These are phyloP conservation scores for Talaromyces trachyspermus DNA, from an alignment of 495 filamentous ascomycete species.

Conservation along the genomic window DNA sequence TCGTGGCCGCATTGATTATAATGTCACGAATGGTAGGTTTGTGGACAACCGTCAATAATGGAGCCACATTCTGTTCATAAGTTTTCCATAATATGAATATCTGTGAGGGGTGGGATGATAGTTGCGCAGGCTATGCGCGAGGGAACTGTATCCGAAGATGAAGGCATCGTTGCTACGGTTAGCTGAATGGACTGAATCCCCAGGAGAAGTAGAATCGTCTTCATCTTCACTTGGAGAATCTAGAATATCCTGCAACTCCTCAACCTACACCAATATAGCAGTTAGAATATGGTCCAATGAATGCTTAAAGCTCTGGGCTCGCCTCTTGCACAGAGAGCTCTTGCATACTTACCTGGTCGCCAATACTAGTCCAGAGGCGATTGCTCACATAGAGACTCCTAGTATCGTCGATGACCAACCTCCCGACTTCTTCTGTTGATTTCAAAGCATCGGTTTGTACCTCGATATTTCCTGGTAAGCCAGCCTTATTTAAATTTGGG, in stretches of 20 bases:
- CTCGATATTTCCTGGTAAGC: constrained; percentile 10
- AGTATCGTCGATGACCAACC: constrained; percentile 76
- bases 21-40: constrained; percentile 49
- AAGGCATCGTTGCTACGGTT: constrained; percentile 55
- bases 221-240: constrained; percentile 59
- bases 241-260: constrained; percentile 64
- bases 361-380: constrained; percentile 82
- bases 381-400: constrained; percentile 81
- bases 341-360: constrained; percentile 72
- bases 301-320: no score
- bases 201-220: constrained; percentile 55
- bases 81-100: constrained; percentile 61
- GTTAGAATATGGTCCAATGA: no score
- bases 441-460: no score
- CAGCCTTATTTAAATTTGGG: no score
- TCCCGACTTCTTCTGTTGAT: constrained; percentile 72
- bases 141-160: constrained; percentile 61
- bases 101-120: constrained; percentile 51
- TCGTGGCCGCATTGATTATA: constrained; percentile 35
- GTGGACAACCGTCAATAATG: constrained; percentile 62
- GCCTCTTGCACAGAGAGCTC: no score
- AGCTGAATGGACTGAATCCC: constrained; percentile 33
- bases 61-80: constrained; percentile 65
- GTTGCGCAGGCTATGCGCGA: constrained; percentile 37
- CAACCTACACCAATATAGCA: constrained; percentile 48